Base-by-base conservation (phyloP, 345 rosid species). In the Salix caprea region DNA sequence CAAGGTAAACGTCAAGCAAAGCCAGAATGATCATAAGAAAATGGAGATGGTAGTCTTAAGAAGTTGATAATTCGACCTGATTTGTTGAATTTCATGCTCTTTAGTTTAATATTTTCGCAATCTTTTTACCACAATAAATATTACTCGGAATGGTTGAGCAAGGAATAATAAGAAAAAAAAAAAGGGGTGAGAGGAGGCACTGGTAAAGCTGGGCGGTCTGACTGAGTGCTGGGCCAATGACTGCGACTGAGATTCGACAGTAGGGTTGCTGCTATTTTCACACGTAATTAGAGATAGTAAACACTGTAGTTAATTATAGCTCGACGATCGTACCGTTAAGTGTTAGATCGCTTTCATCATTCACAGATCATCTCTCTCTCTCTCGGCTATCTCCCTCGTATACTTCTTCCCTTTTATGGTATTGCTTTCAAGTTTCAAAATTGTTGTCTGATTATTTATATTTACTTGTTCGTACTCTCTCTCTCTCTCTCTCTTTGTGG, bases 261-360 rank as follows among this genome's bases (percentile, higher is more conserved):
- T 58, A 24, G 1, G 62, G 37, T 70, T 44, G 50, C 58, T 24
- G 61, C 18, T 48, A 28, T 3, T 44, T 7, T 48, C 39, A 13
- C 19, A 18, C 60, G 4, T 50, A 37, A 32, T 36, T 32, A 7
- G 44, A 7, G 36, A 37, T 10, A 13, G 40, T 18, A 26, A 24
- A 5, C 32, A 65, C 16, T 15, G 39, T 50, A 16, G 5, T 50
- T 50, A 50, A 50, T 16, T 30, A 23, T 26, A 30, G 32, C 6
- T n/a, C 14, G 3, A 5, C 15, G 32, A 69, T 69, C 21, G 74
- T 48, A 26, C 30, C 58, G 73, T 78, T 73, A 46, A 66, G 74
- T 81, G 80, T 37, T 50, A 18, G 75, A 79, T 82, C 73, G 73
- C 82, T 83, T 83, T 79, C 86, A 86, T 61, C 44, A 69, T 74